These are phyloP conservation scores for Trichosporon sp. DNA, from an alignment of 1,284 basidiomycete genomes.

Conservation along the genomic window DNA sequence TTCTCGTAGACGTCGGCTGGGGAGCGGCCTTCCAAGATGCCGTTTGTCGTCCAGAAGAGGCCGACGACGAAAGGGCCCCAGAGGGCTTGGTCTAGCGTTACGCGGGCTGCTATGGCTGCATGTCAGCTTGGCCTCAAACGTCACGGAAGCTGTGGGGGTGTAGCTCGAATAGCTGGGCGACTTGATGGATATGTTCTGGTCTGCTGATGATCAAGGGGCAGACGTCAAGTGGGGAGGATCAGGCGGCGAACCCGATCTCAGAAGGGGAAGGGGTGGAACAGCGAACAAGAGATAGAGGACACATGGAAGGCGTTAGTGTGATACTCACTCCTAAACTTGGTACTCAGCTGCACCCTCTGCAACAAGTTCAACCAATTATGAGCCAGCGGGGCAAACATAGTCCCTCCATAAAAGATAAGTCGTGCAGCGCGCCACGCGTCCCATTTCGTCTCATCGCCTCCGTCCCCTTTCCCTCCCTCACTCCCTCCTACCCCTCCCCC, in stretches of 20 bases:
- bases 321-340: slow-evolving; percentile 10
- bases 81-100: slow-evolving; percentile 15
- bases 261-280: too few species aligned
- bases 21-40: slow-evolving; percentile 42
- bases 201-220: too few species aligned
- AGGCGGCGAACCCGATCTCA: too few species aligned
- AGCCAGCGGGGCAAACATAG: slow-evolving; percentile 18
- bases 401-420: slow-evolving; percentile 15
- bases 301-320: background rate
- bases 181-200: background rate
- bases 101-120: slow-evolving; percentile 12
- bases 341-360: slow-evolving; percentile 4
- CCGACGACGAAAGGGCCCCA: slow-evolving; percentile 21
- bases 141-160: too few species aligned
- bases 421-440: slow-evolving; percentile 8
- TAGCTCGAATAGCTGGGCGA: background rate
- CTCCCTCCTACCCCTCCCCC: background rate
- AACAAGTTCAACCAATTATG: slow-evolving; percentile 19
- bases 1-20: slow-evolving; percentile 36
- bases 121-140: too few species aligned
- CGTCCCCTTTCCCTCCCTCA: background rate
- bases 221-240: too few species aligned
- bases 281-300: too few species aligned
- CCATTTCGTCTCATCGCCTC: slow-evolving; percentile 1
- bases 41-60: slow-evolving; percentile 38